Evolutionary conservation across 73 alveolate species (phyloP).

Genomic region (Uronychia binucleata): DNA sequence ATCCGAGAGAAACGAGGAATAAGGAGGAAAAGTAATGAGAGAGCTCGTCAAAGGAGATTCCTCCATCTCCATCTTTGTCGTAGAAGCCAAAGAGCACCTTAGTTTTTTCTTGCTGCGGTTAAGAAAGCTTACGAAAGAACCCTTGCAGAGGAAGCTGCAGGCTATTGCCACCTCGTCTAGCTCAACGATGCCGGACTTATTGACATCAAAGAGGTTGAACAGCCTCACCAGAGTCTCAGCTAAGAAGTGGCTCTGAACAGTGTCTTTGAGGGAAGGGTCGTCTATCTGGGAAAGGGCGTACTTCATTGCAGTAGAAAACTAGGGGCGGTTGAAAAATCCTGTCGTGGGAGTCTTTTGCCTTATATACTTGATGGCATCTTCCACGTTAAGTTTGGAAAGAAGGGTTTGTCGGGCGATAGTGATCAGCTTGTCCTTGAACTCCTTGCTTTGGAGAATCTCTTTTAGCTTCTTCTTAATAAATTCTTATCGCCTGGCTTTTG

Average conservation of each 20-base stretch:
- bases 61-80: not conserved
- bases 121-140: not conserved
- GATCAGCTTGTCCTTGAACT: not conserved
- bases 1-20: not conserved
- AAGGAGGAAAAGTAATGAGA: too few relatives aligned
- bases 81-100: not conserved
- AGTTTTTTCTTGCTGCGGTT: not conserved
- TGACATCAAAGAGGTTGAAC: not conserved
- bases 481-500: not conserved
- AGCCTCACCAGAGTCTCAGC: not conserved
- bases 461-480: not conserved
- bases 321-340: not conserved
- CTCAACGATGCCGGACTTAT: not conserved
- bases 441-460: not conserved
- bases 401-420: not conserved
- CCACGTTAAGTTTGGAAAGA: not conserved
- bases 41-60: not conserved
- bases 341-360: not conserved
- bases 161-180: not conserved
- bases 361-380: not conserved
- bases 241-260: not conserved
- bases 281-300: not conserved
- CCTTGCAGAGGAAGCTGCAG: constrained; percentile 1
- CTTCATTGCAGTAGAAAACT: not conserved
- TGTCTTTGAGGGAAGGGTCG: not conserved